Evolutionary conservation across 352 stramenopile genomes (phyloP).

Genomic region (Pythium sukuiense): DNA sequence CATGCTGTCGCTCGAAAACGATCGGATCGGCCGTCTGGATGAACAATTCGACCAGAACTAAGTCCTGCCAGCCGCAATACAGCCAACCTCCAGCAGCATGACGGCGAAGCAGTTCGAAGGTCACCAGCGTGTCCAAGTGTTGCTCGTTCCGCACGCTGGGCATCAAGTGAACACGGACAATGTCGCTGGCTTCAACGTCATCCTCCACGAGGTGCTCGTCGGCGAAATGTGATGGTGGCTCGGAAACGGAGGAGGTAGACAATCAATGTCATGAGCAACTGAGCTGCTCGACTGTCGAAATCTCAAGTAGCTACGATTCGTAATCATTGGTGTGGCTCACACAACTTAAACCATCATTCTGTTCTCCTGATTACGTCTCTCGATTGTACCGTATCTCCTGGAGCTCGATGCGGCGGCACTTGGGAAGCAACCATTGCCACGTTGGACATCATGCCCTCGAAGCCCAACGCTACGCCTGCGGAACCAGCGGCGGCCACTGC

Average conservation of each 20-base stretch:
- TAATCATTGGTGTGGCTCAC: constrained; percentile 7
- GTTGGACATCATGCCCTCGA: neutral
- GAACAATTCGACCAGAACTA: neutral
- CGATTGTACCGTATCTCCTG: neutral
- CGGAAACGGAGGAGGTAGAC: no score
- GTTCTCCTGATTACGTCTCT: neutral
- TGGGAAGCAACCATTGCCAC: no score
- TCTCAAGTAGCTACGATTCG: constrained; percentile 1
- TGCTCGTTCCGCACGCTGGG: constrained; percentile 45
- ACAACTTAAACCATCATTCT: constrained; percentile 2
- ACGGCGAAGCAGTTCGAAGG: constrained; percentile 32
- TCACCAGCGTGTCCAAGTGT: constrained; percentile 40
- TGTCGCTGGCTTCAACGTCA: constrained; percentile 49
- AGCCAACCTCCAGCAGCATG: neutral
- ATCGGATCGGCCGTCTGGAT: constrained; percentile 39
- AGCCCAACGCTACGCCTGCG: neutral
- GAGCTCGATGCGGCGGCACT: no score
- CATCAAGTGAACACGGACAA: constrained; percentile 78
- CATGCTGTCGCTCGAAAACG: constrained; percentile 57
- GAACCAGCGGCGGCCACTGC: neutral
- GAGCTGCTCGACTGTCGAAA: constrained; percentile 4
- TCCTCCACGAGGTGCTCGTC: constrained; percentile 35
- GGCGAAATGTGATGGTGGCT: neutral
- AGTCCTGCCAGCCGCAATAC: neutral
- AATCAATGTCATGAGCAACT: no score